Base-by-base conservation (phyloP, 2,329 filamentous ascomycete species). In the Teratosphaeria destructans region DNA sequence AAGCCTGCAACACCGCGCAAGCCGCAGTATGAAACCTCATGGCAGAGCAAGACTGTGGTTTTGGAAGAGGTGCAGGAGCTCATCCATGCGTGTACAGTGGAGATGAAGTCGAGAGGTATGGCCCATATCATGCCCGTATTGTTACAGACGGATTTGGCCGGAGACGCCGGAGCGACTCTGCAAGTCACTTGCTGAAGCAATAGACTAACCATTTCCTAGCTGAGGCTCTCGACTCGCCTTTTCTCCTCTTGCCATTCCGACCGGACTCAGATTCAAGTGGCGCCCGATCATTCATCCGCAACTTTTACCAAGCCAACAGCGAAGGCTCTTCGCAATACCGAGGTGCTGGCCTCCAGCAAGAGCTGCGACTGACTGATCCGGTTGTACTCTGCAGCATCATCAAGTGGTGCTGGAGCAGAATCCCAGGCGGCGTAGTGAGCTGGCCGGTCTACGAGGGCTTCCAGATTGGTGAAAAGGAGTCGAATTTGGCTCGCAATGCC, bases 401-500 rank as follows among this genome's bases (percentile, higher is more conserved):
- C 65, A 99, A 97, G 79, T 99, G 94, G 94, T 97, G 93, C 75
- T 99, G 94, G 94, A 92, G 90, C 73, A 85, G 94, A 76, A 79
- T 99, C 56, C 85, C 88, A 52, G 90, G 91, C 61, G 94, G 94
- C 69, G 86, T 99, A 14, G 92, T 99, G 39, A 91, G 90, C 60
- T 97, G 94, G 94, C 91, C 96, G 70, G 90, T 90, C 52, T 99
- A 99, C 71, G 92, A 97, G 72, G 82, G 95, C 26, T 99, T 99
- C 80, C 91, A 89, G 70, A 87, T 95, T 65, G 94, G 94, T 71
- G 94, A 99, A 77, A 84, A 88, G 79, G 94, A 97, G 76, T 96
- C 94, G 5, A 87, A 89, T 70, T 85, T 95, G 80, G 92, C 93
- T 58, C 85, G 89, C 68, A 90, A 97, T 75, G 90, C 94, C 0